A percentile compares a stretch with the other conserved stretches of the same genome.
Conservation (phyloP, 495 filamentous ascomycete genomes). For the Venustampulla echinocandica region DNA sequence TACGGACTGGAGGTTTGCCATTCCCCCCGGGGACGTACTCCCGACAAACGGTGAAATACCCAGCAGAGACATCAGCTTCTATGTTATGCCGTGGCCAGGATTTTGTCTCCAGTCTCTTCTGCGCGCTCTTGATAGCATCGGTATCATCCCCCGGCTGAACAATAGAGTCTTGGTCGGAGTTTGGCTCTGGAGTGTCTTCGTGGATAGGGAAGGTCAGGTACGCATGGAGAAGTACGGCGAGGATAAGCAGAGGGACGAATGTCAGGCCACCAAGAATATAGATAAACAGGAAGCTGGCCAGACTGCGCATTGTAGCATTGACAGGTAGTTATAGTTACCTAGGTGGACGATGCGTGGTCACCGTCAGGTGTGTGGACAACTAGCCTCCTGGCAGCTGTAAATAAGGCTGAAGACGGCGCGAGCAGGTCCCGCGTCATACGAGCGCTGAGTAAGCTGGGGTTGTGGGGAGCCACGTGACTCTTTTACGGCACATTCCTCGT, state of each 20-base stretch:
- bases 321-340: no score
- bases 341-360: no score
- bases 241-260: constrained; percentile 69
- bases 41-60: constrained; percentile 90
- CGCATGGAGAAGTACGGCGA: constrained; percentile 54
- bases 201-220: constrained; percentile 57
- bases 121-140: constrained; percentile 35
- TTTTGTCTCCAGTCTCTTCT: constrained; percentile 40
- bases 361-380: no score
- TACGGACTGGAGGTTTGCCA: constrained; percentile 84
- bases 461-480: no score
- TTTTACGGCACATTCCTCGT: no score
- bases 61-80: constrained; percentile 78
- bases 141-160: constrained; percentile 41
- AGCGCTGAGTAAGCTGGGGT: no score
- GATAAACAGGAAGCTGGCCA: constrained; percentile 59
- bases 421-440: no score
- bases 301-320: constrained; percentile 49
- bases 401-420: no score
- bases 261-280: constrained; percentile 89
- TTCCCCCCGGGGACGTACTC: constrained; percentile 86
- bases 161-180: constrained; percentile 25
- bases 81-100: constrained; percentile 37
- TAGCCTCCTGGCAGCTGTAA: no score
- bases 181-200: constrained; percentile 23